Evolutionary conservation across 768 basidiomycete genomes (phyloP).

Genomic region (Sporobolomyces phaffii): DNA sequence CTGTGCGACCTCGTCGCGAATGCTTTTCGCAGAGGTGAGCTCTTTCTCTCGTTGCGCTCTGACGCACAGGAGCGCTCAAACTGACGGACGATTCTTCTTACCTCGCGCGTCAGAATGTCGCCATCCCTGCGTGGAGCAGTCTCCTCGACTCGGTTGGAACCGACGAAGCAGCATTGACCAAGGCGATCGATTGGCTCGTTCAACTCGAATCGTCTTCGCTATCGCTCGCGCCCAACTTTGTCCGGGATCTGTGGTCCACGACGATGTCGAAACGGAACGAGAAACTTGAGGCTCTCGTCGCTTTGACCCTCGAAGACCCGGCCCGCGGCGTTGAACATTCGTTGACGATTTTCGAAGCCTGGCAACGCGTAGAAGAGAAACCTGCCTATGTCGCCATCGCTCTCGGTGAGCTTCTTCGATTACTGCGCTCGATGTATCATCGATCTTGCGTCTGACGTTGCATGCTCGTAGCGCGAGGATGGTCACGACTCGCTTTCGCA

Average conservation of each 20-base stretch:
- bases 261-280: neutral
- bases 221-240: neutral
- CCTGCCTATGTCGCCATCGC: neutral
- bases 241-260: neutral
- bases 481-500: neutral
- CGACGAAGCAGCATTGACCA: neutral
- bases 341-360: neutral
- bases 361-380: neutral
- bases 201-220: neutral
- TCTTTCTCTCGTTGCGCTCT: neutral
- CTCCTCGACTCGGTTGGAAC: neutral
- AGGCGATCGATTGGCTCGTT: constrained; percentile 9
- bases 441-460: neutral
- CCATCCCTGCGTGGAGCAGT: constrained; percentile 1
- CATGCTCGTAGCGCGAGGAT: neutral
- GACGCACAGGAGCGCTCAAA: neutral
- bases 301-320: no score
- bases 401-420: neutral
- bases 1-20: neutral
- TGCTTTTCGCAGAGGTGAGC: neutral
- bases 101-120: neutral
- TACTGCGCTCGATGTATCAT: neutral
- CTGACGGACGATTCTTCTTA: neutral
- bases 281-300: no score
- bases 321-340: neutral